Conservation (phyloP, 2,329 filamentous ascomycete species). For the Didymella sp. region DNA sequence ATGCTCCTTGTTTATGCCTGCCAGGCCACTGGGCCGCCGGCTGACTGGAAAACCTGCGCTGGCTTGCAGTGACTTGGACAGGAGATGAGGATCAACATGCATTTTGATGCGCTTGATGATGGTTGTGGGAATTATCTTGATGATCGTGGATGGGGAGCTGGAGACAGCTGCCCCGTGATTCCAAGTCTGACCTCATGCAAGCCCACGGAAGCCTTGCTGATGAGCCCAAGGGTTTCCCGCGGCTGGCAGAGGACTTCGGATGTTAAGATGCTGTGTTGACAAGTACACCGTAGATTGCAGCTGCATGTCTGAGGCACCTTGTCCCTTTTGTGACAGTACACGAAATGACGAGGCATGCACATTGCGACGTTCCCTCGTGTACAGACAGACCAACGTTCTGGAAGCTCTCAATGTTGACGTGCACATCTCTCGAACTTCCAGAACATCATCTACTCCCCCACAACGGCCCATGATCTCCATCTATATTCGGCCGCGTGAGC, state of each 20-base stretch:
- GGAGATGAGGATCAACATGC: conserved; percentile 20
- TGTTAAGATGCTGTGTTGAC: not conserved
- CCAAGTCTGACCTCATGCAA: conserved; percentile 3
- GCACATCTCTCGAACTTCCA: conserved; percentile 4
- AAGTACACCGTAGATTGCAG: not conserved
- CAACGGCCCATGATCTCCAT: conserved; percentile 9
- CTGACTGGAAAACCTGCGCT: conserved; percentile 6
- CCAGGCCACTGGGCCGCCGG: not conserved
- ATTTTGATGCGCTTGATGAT: conserved; percentile 9
- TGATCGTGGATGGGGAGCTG: conserved; percentile 6
- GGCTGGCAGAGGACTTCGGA: not conserved
- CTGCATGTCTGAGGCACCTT: not conserved
- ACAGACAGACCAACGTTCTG: not conserved
- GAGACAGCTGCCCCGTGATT: conserved; percentile 1
- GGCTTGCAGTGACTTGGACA: conserved; percentile 13
- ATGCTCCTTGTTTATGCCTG: not conserved
- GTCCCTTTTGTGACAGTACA: not conserved
- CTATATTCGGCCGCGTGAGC: conserved; percentile 14
- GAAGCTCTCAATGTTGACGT: conserved; percentile 4
- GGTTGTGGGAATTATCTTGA: not conserved
- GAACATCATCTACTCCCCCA: conserved; percentile 3
- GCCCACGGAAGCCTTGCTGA: conserved; percentile 1
- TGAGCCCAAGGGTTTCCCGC: not conserved
- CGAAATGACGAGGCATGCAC: not conserved
- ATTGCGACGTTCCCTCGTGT: not conserved